Percentiles rank a stretch among this genome's conserved stretches.
Evolutionary conservation across 2,329 filamentous ascomycete genomes (phyloP).

Genomic region (Colletotrichum orchidophilum): DNA sequence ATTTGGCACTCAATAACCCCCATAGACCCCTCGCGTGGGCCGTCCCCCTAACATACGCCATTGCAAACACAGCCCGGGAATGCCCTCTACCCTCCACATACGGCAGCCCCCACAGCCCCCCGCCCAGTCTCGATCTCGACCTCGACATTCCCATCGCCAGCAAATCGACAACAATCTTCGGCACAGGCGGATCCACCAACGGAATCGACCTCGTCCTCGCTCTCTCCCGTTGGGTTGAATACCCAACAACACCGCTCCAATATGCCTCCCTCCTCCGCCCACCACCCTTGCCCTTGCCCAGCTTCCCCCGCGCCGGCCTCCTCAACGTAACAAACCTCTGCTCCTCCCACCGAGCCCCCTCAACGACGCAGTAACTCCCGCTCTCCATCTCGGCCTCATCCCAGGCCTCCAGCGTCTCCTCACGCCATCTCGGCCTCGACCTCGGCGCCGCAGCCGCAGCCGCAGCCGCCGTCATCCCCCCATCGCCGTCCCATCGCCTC

Average conservation of each 20-base stretch:
- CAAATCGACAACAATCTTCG: background rate
- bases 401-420: slow-evolving; percentile 10
- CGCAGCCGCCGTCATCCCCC: background rate
- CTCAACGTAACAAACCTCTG: background rate
- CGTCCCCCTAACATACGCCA: slow-evolving; percentile 13
- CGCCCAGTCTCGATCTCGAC: background rate
- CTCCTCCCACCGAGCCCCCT: slow-evolving; percentile 25
- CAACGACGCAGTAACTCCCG: slow-evolving; percentile 18
- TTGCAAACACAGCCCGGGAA: background rate
- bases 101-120: no score
- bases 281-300: background rate
- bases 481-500: background rate
- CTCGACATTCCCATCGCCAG: background rate
- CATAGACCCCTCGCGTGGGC: background rate
- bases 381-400: slow-evolving; percentile 6
- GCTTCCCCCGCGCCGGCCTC: background rate
- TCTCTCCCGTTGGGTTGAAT: background rate
- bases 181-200: background rate
- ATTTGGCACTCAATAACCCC: background rate
- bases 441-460: background rate
- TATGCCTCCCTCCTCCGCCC: background rate
- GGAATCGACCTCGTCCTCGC: background rate
- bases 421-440: background rate
- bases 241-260: background rate
- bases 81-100: background rate